These are phyloP conservation scores for Talaromyces verruculosus DNA, from an alignment of 2,329 filamentous ascomycete species.

Conservation along the genomic window DNA sequence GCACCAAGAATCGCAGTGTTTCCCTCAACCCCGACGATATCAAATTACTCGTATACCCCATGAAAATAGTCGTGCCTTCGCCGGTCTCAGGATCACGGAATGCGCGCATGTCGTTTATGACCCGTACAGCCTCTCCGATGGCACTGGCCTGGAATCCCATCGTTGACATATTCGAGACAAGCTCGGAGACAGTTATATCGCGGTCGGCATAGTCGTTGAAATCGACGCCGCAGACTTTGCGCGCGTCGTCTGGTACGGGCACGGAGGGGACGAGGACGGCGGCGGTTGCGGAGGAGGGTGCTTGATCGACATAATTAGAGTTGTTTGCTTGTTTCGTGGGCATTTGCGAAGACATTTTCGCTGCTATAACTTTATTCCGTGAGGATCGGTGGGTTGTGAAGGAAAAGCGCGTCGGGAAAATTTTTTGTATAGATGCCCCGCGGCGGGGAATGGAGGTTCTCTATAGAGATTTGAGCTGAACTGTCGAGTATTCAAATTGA, in stretches of 20 bases:
- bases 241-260: conserved; percentile 74
- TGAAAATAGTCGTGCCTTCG: conserved; percentile 85
- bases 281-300: conserved; percentile 59
- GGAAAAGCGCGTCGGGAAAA: not conserved
- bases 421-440: conserved; percentile 5
- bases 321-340: not conserved
- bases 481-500: not conserved
- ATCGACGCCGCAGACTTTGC: conserved; percentile 84
- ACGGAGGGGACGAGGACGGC: conserved; percentile 84
- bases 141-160: conserved; percentile 85
- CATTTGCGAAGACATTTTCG: not conserved
- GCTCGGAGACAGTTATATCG: conserved; percentile 79
- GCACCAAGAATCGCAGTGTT: conserved; percentile 84
- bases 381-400: not conserved
- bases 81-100: conserved; percentile 80
- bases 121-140: conserved; percentile 80
- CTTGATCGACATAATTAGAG: not conserved
- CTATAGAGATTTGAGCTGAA: not conserved
- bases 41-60: conserved; percentile 96
- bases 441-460: not conserved
- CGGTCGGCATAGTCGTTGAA: conserved; percentile 74
- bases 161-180: conserved; percentile 75
- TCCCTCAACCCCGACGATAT: conserved; percentile 94
- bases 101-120: conserved; percentile 90
- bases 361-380: not conserved